Base-by-base conservation (phyloP, 495 filamentous ascomycete species). In the Staphylotrichum longicolle region DNA sequence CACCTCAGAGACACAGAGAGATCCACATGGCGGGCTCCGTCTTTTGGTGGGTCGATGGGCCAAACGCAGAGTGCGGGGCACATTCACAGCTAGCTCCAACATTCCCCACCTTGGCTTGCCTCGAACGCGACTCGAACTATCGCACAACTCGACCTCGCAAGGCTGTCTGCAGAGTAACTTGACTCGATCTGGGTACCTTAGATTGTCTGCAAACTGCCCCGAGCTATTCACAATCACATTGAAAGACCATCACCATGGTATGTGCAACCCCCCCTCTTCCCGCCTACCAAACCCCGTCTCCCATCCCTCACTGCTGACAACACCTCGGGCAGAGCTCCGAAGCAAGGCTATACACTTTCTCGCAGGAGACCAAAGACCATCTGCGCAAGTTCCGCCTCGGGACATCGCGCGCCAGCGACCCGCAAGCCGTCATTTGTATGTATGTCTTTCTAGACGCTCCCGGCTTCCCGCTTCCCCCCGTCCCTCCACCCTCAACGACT, bases 381-480 rank as follows among this genome's bases (percentile, higher is more conserved):
- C 83, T 98, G 58, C 87, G 89, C 70, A 96, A 96, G 73, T 98
- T 98, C 78, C 90, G 94, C 42, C 80, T 98, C 9, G 83, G 86
- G 10, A 97, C 94, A 7, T 96, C 93, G 32, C 82, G 94, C 63
- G 85, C 90, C n/a, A 91, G 87, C 66, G 85, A 88, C 45, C 86
- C 92, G 1, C 92, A 96, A 79, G 94, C 92, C 58, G 83, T 93
- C 65, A 92, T 98, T 61, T 97, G 94, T 97, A 90, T 75, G 86
- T 80, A 68, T 65, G 72, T 80, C 73, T 76, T 57, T 58, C 59
- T 5, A 35, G 9, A 44, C 52, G 14, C 6, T 8, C 10, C 15
- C n/a, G 3, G 12, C 20, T 9, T 10, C 7, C 11, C 40, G 0
- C 39, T 8, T 15, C 37, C 42, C 42, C 20, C 20, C 20, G 20